A percentile compares a stretch with the other conserved stretches of the same genome.
phyloP scores from a whole-genome alignment of 352 stramenopile genomes.

The Pelagophyceae sp. region DNA sequence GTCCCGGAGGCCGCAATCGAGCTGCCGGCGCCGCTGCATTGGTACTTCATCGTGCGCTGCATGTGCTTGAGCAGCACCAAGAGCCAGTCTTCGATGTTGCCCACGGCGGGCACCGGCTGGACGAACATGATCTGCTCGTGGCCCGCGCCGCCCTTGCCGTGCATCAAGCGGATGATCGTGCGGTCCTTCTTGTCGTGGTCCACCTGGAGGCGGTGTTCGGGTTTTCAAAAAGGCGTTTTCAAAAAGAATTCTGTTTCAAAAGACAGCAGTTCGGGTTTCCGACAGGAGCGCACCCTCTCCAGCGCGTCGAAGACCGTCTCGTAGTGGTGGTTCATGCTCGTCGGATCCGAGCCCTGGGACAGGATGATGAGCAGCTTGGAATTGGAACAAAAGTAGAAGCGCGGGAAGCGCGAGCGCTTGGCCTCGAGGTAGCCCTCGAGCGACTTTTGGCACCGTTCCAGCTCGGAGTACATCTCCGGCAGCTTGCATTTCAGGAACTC shows the following conservation, averaged over 20 bases:
- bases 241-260: too few relatives aligned
- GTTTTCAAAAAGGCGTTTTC: too few relatives aligned
- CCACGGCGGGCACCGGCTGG: constrained; percentile 83
- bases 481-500: constrained; percentile 91
- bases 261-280: too few relatives aligned
- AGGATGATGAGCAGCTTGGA: constrained; percentile 91
- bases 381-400: constrained; percentile 98
- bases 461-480: constrained; percentile 90
- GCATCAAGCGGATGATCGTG: constrained; percentile 80
- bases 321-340: constrained; percentile 97
- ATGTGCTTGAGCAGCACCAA: constrained; percentile 84
- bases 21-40: constrained; percentile 79
- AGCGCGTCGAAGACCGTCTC: constrained; percentile 98
- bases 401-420: constrained; percentile 95
- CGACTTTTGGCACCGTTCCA: constrained; percentile 96
- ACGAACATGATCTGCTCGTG: constrained; percentile 85
- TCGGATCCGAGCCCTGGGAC: constrained; percentile 87
- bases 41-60: constrained; percentile 89
- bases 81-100: constrained; percentile 98
- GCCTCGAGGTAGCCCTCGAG: constrained; percentile 95
- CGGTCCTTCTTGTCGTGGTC: constrained; percentile 97
- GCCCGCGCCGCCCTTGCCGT: constrained; percentile 54
- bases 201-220: too few relatives aligned
- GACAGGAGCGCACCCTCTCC: too few relatives aligned
- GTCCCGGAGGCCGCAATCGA: constrained; percentile 82